phyloP scores from a whole-genome alignment of 441 rosid genomes.

The Gossypium trilobum region DNA sequence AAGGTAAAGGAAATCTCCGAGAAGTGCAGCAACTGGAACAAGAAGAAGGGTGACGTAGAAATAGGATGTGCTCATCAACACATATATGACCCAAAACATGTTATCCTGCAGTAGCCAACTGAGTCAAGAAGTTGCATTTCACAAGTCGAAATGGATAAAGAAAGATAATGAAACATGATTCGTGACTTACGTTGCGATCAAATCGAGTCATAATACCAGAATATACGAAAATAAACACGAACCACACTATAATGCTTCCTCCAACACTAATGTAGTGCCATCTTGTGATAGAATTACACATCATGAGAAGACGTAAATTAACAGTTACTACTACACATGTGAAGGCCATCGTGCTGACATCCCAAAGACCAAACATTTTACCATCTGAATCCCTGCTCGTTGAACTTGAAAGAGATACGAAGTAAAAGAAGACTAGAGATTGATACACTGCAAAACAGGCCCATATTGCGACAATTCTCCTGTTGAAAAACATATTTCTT shows the following conservation, averaged over 20 bases:
- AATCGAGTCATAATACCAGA: slow-evolving; percentile 45
- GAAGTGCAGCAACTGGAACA: slow-evolving; percentile 77
- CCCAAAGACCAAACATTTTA: slow-evolving; percentile 88
- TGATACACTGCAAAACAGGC: slow-evolving; percentile 87
- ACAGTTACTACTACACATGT: slow-evolving; percentile 91
- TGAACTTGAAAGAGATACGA: slow-evolving; percentile 51
- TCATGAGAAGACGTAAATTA: slow-evolving; percentile 90
- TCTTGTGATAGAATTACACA: slow-evolving; percentile 84
- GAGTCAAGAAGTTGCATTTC: background rate
- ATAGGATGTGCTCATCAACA: slow-evolving; percentile 78
- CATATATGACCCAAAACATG: slow-evolving; percentile 69
- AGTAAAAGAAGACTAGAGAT: slow-evolving; percentile 70
- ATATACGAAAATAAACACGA: slow-evolving; percentile 62
- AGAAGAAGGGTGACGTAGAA: slow-evolving; percentile 71
- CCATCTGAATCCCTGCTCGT: slow-evolving; percentile 65
- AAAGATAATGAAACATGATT: background rate
- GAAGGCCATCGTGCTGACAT: slow-evolving; percentile 94
- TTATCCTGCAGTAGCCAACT: slow-evolving; percentile 55
- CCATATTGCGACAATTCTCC: slow-evolving; percentile 87
- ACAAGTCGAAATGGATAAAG: background rate
- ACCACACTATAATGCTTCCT: slow-evolving; percentile 94
- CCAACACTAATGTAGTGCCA: slow-evolving; percentile 87
- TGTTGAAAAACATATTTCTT: slow-evolving; percentile 68
- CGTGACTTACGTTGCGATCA: slow-evolving; percentile 50
- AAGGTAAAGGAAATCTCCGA: slow-evolving; percentile 82